Conservation (phyloP, 2,329 filamentous ascomycete species). For the Rutstroemia sp. region DNA sequence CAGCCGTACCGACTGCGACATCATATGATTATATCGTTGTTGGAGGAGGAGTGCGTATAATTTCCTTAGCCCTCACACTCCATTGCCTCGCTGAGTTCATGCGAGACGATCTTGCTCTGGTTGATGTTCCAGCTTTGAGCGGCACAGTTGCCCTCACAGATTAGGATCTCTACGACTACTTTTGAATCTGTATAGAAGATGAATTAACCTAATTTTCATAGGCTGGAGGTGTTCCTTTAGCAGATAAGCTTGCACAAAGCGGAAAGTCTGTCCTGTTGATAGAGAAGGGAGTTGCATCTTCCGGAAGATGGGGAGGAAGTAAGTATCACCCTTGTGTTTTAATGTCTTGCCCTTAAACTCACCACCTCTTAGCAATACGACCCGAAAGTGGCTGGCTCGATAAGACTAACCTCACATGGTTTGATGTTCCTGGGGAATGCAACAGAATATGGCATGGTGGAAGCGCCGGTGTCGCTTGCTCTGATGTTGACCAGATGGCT, state of each 20-base stretch:
- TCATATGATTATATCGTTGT: slow-evolving; percentile 49
- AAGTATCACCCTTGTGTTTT: slow-evolving; percentile 14
- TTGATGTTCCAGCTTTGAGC: too few relatives aligned
- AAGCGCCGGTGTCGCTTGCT: slow-evolving; percentile 46
- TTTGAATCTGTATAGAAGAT: neutral
- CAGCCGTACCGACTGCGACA: slow-evolving; percentile 37
- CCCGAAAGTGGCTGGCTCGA: slow-evolving; percentile 47
- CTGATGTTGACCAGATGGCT: slow-evolving; percentile 65
- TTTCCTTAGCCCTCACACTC: neutral
- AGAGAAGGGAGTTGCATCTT: slow-evolving; percentile 53
- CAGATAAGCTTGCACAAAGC: slow-evolving; percentile 50
- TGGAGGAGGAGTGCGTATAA: slow-evolving; percentile 35
- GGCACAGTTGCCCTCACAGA: too few relatives aligned
- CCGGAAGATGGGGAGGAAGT: slow-evolving; percentile 55
- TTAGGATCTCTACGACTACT: neutral
- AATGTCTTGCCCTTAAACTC: slow-evolving; percentile 1
- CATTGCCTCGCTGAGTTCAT: neutral
- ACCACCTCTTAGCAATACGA: slow-evolving; percentile 17
- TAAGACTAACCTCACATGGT: slow-evolving; percentile 56
- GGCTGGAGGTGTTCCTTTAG: slow-evolving; percentile 47
- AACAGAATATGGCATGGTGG: slow-evolving; percentile 49
- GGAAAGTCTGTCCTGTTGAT: slow-evolving; percentile 59
- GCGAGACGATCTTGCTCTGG: neutral
- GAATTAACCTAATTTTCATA: neutral
- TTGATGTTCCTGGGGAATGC: slow-evolving; percentile 64